Conservation (phyloP, 2,329 filamentous ascomycete genomes). For the Ophiostoma piceae region DNA sequence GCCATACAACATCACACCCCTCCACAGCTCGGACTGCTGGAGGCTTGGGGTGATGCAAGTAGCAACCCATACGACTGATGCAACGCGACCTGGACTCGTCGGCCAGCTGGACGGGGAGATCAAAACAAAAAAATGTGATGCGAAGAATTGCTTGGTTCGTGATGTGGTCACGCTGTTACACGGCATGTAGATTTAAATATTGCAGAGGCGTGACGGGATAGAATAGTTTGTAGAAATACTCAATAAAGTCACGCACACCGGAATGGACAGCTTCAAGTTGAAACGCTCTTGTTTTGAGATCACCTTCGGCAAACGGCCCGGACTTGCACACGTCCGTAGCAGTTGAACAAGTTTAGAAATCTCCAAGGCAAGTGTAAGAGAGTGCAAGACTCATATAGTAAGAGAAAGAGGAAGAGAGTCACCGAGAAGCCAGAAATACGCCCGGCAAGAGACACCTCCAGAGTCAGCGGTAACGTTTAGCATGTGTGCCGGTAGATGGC, state of each 20-base stretch:
- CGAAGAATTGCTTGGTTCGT: constrained; percentile 8
- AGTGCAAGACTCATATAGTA: not conserved
- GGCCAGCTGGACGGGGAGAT: not conserved
- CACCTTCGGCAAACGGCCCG: constrained; percentile 1
- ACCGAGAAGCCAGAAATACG: not conserved
- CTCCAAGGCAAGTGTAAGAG: not conserved
- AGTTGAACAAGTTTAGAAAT: not conserved
- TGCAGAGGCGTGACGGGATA: not conserved
- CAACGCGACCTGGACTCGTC: constrained; percentile 4
- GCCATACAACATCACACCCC: constrained; percentile 1
- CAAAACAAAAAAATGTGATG: constrained; percentile 5
- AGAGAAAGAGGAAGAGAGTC: not conserved
- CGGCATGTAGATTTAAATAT: not conserved
- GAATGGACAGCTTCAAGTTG: not conserved
- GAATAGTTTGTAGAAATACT: not conserved
- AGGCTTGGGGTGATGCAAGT: not conserved
- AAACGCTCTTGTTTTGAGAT: not conserved
- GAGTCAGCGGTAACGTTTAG: not conserved
- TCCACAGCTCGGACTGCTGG: not conserved
- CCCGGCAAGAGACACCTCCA: not conserved
- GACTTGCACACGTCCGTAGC: constrained; percentile 9
- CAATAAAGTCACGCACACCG: not conserved
- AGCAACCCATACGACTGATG: not conserved
- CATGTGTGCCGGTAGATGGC: constrained; percentile 12
- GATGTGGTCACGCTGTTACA: constrained; percentile 12